Evolutionary conservation across 768 basidiomycete genomes (phyloP), one percentile per base, ranked within the genome.

Genomic region (Tulasnella calospora): DNA sequence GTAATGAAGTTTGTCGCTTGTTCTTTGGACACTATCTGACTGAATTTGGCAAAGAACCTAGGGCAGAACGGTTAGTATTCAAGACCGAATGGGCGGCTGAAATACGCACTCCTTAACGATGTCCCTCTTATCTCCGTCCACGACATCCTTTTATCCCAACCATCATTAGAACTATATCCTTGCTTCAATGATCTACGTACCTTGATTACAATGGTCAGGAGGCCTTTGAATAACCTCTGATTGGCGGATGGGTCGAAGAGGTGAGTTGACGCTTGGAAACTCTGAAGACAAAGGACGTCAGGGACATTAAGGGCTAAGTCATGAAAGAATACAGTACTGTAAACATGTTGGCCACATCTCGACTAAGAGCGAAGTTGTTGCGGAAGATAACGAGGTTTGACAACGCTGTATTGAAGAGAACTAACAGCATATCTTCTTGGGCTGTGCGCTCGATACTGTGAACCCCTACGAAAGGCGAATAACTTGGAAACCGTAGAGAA

Each of bases 331-430:
- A 89, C 27, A n/a, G 21, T 46, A 79, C 79, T 13, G 74, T 88
- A 77, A 91, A 91, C 1, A 90, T 86, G 2, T 89, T 89, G 4
- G 88, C 86, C 23, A 91, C 89, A 79, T 90, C 89, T 27, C 89
- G 85, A 67, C 89, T 88, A 2, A 91, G 83, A 0, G 90, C 89
- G 76, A 91, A 91, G 75, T 91, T 91, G 78, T 91, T 90, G 4
- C 90, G 87, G 84, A 90, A 90, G 1, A 90, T 83, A 1, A 91
- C 89, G 90, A 76, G 40, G 80, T 91, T 91, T 2, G 90, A 91
- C 15, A 91, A 86, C 0, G 90, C 90, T 0, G 89, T 88, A 80
- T 90, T 91, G 82, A 91, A 91, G 12, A 91, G 82, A 2, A 91
- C 90, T 0, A 91, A 85, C 2, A 91, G 84, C 0, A 88, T 89